These are phyloP conservation scores for Novymonas esmeraldas DNA, from an alignment of 208 protist genomes.

Conservation along the genomic window DNA sequence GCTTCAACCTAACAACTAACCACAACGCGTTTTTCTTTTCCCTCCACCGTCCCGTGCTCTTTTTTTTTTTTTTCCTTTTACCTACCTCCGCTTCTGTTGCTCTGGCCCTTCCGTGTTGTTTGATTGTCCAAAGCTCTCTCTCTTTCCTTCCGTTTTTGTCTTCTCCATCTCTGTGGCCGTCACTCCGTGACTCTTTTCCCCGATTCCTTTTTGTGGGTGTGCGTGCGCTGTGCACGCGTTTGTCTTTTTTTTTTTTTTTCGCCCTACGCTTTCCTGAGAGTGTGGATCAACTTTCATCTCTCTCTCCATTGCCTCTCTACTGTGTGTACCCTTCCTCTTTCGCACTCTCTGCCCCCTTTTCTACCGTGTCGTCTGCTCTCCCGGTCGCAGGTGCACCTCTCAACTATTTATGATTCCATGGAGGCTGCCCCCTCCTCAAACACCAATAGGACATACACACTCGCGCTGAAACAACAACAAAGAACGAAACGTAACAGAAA, in stretches of 20 bases:
- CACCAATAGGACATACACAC: neutral
- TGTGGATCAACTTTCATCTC: too few species aligned
- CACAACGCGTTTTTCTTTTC: slow-evolving; percentile 3
- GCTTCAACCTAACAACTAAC: slow-evolving; percentile 7
- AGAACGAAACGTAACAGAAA: neutral
- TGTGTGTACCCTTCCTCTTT: too few species aligned
- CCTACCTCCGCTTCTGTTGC: neutral
- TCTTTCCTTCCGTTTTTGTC: neutral
- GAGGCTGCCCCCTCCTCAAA: neutral
- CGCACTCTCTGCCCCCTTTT: too few species aligned
- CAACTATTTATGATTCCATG: neutral
- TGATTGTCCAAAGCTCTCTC: neutral
- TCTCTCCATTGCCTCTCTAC: too few species aligned
- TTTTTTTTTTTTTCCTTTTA: neutral
- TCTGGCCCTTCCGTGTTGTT: neutral
- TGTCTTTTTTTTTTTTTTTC: slow-evolving; percentile 10
- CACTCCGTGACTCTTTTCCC: too few species aligned
- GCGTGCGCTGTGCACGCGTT: slow-evolving; percentile 12
- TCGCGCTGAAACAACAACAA: neutral
- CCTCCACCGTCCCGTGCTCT: neutral
- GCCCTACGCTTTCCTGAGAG: too few species aligned
- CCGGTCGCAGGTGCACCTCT: neutral
- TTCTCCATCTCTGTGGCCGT: slow-evolving; percentile 1
- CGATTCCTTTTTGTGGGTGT: slow-evolving; percentile 4
- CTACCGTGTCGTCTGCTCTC: neutral